A percentile compares a stretch with the other conserved stretches of the same genome.
phyloP scores from a whole-genome alignment of 306 rosid genomes.

The Pterocarpus macrocarpus region DNA sequence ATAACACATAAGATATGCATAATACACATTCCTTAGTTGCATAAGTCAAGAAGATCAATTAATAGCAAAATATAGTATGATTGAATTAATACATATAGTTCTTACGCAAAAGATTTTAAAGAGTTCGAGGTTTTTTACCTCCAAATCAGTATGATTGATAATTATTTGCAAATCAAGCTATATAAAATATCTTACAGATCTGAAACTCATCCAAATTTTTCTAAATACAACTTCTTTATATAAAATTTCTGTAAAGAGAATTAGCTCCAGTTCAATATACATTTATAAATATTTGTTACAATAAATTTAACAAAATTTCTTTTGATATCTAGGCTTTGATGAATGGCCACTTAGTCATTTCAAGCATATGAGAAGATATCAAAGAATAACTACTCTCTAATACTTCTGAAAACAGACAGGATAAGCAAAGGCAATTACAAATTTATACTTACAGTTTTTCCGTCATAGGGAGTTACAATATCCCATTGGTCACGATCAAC shows the following conservation, averaged over 20 bases:
- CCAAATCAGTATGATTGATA: conserved; percentile 5
- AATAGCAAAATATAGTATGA: background rate
- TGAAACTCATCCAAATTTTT: background rate
- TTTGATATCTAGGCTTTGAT: background rate
- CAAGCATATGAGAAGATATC: conserved; percentile 13
- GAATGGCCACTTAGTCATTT: conserved; percentile 1
- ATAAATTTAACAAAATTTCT: background rate
- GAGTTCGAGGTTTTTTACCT: background rate
- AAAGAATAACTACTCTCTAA: conserved; percentile 29
- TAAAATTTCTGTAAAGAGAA: background rate
- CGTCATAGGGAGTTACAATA: conserved; percentile 61
- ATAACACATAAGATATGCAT: background rate
- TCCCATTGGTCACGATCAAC: conserved; percentile 72
- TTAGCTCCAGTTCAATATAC: background rate
- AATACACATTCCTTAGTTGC: background rate
- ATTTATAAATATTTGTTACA: background rate
- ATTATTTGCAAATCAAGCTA: background rate
- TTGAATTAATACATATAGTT: background rate
- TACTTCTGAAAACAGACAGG: background rate
- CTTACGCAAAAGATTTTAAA: background rate
- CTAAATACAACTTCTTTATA: background rate
- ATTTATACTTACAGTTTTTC: conserved; percentile 76
- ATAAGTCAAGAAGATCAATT: conserved; percentile 8
- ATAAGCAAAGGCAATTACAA: background rate
- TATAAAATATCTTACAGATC: background rate